Evolutionary conservation across 495 filamentous ascomycete species (phyloP).

Genomic region (Trichoderma asperelloides): DNA sequence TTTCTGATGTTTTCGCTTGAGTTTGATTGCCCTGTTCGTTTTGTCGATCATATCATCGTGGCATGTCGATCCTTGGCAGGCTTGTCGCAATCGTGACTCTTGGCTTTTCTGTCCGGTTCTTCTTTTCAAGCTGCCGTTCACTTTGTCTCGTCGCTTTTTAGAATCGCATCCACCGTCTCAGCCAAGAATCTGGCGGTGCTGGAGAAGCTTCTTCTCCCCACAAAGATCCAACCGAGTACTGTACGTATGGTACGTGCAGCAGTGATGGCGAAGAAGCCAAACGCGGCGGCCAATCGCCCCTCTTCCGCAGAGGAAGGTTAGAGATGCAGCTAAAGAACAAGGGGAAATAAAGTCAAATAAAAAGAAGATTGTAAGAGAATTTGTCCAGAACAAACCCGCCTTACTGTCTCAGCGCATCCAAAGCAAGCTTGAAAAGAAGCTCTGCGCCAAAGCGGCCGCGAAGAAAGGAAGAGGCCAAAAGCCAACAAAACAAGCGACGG

Average conservation of each 20-base stretch:
- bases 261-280: background rate
- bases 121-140: background rate
- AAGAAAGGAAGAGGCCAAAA: background rate
- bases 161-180: background rate
- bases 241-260: background rate
- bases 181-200: background rate
- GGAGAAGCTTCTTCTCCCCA: background rate
- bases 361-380: too few species aligned
- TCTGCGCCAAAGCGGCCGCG: background rate
- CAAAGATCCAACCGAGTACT: background rate
- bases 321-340: background rate
- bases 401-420: background rate
- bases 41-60: slow-evolving; percentile 8
- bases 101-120: background rate
- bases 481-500: background rate
- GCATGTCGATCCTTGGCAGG: background rate
- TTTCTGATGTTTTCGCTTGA: background rate
- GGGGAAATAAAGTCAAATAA: background rate
- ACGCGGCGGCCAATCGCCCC: too few species aligned
- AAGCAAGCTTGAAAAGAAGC: background rate
- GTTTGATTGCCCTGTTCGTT: background rate
- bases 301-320: too few species aligned
- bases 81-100: background rate
- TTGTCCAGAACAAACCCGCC: background rate
- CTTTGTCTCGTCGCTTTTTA: background rate